phyloP scores from a whole-genome alignment of 768 basidiomycete genomes.

The Mycena haematopus region DNA sequence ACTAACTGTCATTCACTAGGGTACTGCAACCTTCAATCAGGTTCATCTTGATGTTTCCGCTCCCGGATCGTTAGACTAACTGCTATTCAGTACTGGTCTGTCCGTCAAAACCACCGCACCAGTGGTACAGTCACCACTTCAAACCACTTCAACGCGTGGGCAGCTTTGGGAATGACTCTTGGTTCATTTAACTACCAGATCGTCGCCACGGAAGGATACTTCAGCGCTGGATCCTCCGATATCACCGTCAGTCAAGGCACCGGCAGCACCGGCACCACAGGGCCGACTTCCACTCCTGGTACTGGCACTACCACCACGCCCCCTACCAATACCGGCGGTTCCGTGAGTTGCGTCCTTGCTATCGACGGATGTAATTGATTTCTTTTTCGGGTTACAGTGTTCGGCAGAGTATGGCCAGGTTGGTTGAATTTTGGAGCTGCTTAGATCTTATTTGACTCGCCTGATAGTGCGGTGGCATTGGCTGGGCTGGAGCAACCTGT shows the following conservation, averaged over 20 bases:
- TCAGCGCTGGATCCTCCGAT: conserved; percentile 33
- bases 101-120: conserved; percentile 31
- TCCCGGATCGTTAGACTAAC: too few relatives aligned
- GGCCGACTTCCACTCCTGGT: conserved; percentile 7
- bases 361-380: background rate
- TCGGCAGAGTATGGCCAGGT: conserved; percentile 20
- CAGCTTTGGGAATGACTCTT: conserved; percentile 32
- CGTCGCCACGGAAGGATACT: conserved; percentile 43
- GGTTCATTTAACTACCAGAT: conserved; percentile 42
- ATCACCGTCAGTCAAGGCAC: conserved; percentile 26
- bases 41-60: too few relatives aligned
- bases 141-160: conserved; percentile 43
- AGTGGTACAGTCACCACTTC: conserved; percentile 31
- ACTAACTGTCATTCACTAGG: conserved; percentile 17
- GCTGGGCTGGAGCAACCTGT: conserved; percentile 33
- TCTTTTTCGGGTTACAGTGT: conserved; percentile 6
- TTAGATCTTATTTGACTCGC: background rate
- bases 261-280: background rate
- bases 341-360: background rate
- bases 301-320: background rate
- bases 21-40: conserved; percentile 43
- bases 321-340: conserved; percentile 8
- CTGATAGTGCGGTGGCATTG: conserved; percentile 21
- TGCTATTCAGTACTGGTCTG: conserved; percentile 16
- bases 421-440: background rate